Conservation (phyloP, 176 grass and related monocot genomes). For the Cenchrus purpureus region DNA sequence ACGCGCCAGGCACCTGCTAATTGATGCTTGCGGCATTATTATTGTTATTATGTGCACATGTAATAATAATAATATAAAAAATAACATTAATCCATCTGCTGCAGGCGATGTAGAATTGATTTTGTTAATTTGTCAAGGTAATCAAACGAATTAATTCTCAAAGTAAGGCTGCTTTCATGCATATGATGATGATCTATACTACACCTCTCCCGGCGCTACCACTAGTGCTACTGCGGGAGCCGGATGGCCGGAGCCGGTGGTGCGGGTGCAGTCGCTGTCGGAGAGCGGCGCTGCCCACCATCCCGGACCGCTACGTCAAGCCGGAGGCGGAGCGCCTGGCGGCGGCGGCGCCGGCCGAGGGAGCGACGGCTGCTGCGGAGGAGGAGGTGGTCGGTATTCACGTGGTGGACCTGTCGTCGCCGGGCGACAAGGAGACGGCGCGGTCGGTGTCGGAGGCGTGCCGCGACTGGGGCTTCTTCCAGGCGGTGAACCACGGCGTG, state of each 20-base stretch:
- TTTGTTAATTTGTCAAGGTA: no score
- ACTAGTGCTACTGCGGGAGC: background rate
- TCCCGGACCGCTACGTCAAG: slow-evolving; percentile 74
- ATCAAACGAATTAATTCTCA: no score
- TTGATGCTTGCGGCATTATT: no score
- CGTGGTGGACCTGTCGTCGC: slow-evolving; percentile 65
- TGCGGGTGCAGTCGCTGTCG: slow-evolving; percentile 75
- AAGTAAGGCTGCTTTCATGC: no score
- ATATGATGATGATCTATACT: no score
- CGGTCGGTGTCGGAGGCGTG: slow-evolving; percentile 57
- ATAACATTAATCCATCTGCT: no score
- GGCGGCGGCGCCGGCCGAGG: background rate
- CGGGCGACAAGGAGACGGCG: slow-evolving; percentile 9
- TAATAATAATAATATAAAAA: no score
- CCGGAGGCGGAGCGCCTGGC: slow-evolving; percentile 45
- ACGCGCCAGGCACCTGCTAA: no score
- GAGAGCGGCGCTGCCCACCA: slow-evolving; percentile 50
- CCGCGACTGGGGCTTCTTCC: slow-evolving; percentile 90
- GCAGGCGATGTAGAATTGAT: no score
- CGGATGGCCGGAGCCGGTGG: slow-evolving; percentile 80
- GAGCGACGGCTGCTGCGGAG: no score
- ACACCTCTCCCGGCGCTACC: no score
- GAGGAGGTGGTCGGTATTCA: slow-evolving; percentile 33
- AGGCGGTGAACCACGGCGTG: slow-evolving; percentile 90
- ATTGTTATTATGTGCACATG: no score